phyloP scores from a whole-genome alignment of 768 basidiomycete genomes.

The Kwoniella shandongensis region DNA sequence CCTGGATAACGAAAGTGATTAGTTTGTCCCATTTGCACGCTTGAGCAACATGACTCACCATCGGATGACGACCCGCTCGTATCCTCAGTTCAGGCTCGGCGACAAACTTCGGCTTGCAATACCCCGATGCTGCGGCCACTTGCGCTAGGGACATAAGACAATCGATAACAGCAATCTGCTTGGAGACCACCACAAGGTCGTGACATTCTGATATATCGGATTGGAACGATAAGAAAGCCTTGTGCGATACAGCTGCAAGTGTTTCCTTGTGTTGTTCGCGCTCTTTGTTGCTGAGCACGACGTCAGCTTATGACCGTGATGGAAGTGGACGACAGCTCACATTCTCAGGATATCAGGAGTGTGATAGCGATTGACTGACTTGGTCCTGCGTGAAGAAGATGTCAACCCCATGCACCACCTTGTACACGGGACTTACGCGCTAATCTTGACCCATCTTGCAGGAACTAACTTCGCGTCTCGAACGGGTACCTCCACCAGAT shows the following conservation, averaged over 20 bases:
- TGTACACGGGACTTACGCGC: slow-evolving; percentile 46
- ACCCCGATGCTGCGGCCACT: slow-evolving; percentile 72
- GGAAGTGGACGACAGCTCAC: too few relatives aligned
- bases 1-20: slow-evolving; percentile 19
- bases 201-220: slow-evolving; percentile 72
- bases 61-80: slow-evolving; percentile 83
- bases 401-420: background rate
- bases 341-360: slow-evolving; percentile 60
- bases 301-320: slow-evolving; percentile 19
- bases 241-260: slow-evolving; percentile 60
- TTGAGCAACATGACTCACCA: slow-evolving; percentile 55
- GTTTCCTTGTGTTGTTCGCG: slow-evolving; percentile 73
- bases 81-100: slow-evolving; percentile 68
- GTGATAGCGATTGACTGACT: slow-evolving; percentile 68
- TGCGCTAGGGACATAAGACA: slow-evolving; percentile 81
- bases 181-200: slow-evolving; percentile 67
- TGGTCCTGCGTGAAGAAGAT: slow-evolving; percentile 61
- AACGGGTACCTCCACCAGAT: slow-evolving; percentile 73
- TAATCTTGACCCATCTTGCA: slow-evolving; percentile 58
- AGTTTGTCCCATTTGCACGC: background rate
- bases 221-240: slow-evolving; percentile 69
- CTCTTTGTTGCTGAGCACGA: slow-evolving; percentile 63
- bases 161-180: slow-evolving; percentile 76
- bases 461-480: slow-evolving; percentile 52
- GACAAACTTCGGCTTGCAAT: slow-evolving; percentile 73